phyloP scores from a whole-genome alignment of 2,329 filamentous ascomycete species.

The Aaosphaeria pasadenensis region DNA sequence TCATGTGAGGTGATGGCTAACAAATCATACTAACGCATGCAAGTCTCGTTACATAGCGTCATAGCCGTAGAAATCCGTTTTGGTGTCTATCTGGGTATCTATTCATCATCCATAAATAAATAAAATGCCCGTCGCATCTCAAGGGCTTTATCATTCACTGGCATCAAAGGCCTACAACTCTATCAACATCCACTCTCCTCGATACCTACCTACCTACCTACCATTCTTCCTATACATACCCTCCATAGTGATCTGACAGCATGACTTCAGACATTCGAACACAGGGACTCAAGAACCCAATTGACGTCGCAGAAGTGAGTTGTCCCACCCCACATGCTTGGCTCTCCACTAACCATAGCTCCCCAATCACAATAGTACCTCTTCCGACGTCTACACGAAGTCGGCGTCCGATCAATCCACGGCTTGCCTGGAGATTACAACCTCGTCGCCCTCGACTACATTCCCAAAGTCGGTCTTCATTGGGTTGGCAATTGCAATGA shows the following conservation, averaged over 20 bases:
- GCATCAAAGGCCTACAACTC: no score
- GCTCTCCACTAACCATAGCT: neutral
- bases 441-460: slow-evolving; percentile 54
- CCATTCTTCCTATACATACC: slow-evolving; percentile 1
- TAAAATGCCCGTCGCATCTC: no score
- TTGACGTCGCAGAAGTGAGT: slow-evolving; percentile 57
- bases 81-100: no score
- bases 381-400: slow-evolving; percentile 41
- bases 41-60: no score
- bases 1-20: no score
- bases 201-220: neutral
- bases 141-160: no score
- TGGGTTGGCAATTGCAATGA: slow-evolving; percentile 64
- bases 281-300: slow-evolving; percentile 41
- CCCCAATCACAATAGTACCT: slow-evolving; percentile 23
- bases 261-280: slow-evolving; percentile 42
- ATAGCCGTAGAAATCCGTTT: no score
- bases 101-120: no score
- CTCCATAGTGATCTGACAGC: slow-evolving; percentile 5
- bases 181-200: no score
- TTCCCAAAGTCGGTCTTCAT: slow-evolving; percentile 51
- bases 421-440: slow-evolving; percentile 48
- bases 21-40: no score
- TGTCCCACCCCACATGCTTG: slow-evolving; percentile 1
- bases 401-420: slow-evolving; percentile 44